Base-by-base conservation (phyloP, 2,329 filamentous ascomycete genomes). In the Venturia oleaginea region DNA sequence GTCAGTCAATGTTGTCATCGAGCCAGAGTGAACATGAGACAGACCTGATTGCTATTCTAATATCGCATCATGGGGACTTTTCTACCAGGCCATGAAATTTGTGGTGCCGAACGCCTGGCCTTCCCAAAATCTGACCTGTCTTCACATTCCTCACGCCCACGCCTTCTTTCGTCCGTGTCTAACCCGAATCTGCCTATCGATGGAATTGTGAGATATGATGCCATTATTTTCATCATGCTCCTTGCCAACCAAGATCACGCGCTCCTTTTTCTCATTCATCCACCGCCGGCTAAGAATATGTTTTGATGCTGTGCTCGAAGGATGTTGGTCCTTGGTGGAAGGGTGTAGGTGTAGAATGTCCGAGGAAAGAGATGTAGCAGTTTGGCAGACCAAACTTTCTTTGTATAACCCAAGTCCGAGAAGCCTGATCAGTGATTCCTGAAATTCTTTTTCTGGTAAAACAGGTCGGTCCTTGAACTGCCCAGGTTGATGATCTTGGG, bases 401-500 rank as follows among this genome's bases (percentile, higher is more conserved):
- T 22, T 57, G 51, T 57, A 22, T 57, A 57, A 5, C 17, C 27
- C 2, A 57, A n/a, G 19, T 30, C 27, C n/a, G n/a, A n/a, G 34
- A 4, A 55, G 17, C 17, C 17, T 22, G 42, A 7, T 65, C 64
- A 76, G 67, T 86, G 82, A 80, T 86, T 86, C 69, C 84, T 76
- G 72, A 86, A 86, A 79, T 84, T 81, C 80, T 90, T 90, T 76
- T 90, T 89, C 77, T 89, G 85, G 75, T 88, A 86, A 70, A 87
- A 85, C 78, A 97, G 83, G 83, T 99, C 94, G 73, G 94, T 99
- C 78, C 94, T 86, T 66, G 89, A 94, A 81, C 90, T 96, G 51
- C 94, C 94, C 73, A 99, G 79, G 75, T 99, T 99, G 75, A 99
- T 97, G 77, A 99, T 99, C 85, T 99, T 99, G 63, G 94, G 94